These are phyloP conservation scores for Gloeophyllum trabeum DNA, from an alignment of 768 basidiomycete species.

Conservation along the genomic window DNA sequence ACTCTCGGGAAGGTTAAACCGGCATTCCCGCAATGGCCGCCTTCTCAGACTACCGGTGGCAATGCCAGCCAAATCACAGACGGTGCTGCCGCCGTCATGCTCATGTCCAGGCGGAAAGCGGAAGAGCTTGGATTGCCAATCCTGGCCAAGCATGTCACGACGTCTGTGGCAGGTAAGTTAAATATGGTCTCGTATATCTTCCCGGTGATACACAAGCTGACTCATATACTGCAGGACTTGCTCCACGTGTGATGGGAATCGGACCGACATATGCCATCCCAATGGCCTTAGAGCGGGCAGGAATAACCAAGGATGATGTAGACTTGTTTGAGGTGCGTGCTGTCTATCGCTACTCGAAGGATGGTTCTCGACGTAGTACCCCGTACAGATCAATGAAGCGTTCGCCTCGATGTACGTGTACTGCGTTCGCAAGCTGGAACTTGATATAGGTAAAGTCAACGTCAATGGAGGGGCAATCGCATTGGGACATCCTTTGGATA, in stretches of 20 bases:
- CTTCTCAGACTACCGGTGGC: constrained; percentile 65
- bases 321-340: constrained; percentile 64
- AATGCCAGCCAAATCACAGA: constrained; percentile 84
- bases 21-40: constrained; percentile 81
- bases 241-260: constrained; percentile 82
- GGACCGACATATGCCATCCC: constrained; percentile 83
- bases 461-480: constrained; percentile 90
- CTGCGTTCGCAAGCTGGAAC: constrained; percentile 49
- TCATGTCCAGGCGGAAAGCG: constrained; percentile 77
- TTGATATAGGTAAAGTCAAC: constrained; percentile 63
- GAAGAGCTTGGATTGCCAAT: constrained; percentile 62
- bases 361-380: too few species aligned
- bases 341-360: background rate
- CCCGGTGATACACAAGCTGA: background rate
- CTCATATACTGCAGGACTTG: constrained; percentile 31
- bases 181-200: background rate
- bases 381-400: constrained; percentile 74
- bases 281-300: constrained; percentile 54
- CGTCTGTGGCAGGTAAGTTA: constrained; percentile 47
- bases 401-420: constrained; percentile 82
- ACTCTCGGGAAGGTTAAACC: constrained; percentile 49
- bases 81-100: constrained; percentile 68
- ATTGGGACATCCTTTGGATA: constrained; percentile 74
- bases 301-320: constrained; percentile 56
- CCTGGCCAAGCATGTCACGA: constrained; percentile 72